These are phyloP conservation scores for Hypoxylon lienhwacheense DNA, from an alignment of 495 filamentous ascomycete species.

Conservation along the genomic window DNA sequence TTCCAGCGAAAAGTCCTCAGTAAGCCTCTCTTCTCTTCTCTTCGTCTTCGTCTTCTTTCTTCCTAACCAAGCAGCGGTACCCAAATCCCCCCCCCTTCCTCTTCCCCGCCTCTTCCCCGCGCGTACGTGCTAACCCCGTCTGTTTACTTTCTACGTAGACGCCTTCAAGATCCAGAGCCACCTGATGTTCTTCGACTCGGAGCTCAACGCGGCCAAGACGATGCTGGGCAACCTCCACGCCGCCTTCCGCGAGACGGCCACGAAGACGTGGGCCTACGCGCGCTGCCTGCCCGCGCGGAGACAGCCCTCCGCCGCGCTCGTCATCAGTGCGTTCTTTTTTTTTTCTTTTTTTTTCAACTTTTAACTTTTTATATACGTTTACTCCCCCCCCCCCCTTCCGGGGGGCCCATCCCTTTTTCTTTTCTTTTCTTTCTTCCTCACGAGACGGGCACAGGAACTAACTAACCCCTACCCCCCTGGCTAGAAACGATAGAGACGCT, in stretches of 20 bases:
- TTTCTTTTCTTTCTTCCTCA: too few relatives aligned
- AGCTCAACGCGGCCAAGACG: constrained; percentile 68
- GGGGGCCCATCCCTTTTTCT: too few relatives aligned
- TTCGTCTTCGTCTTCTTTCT: constrained; percentile 59
- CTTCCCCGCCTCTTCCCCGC: too few relatives aligned
- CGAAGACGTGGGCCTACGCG: constrained; percentile 81
- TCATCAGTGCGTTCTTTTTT: constrained; percentile 69
- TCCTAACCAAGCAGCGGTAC: neutral
- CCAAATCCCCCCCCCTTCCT: too few relatives aligned
- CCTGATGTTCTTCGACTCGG: constrained; percentile 85
- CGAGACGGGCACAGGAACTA: too few relatives aligned
- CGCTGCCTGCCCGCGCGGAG: constrained; percentile 59
- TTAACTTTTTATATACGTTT: too few relatives aligned
- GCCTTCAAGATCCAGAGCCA: constrained; percentile 85
- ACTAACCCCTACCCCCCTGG: neutral
- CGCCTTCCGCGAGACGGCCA: constrained; percentile 73
- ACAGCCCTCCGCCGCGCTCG: constrained; percentile 55
- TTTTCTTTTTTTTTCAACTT: too few relatives aligned
- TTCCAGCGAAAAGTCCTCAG: constrained; percentile 80
- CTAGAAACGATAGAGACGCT: constrained; percentile 67
- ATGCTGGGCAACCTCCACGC: constrained; percentile 74
- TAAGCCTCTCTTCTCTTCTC: constrained; percentile 35
- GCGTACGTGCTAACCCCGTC: too few relatives aligned
- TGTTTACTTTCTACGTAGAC: too few relatives aligned
- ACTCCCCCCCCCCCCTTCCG: too few relatives aligned